Base-by-base conservation (phyloP, 2,329 filamentous ascomycete species). In the Ceratocystis alfenasii region DNA sequence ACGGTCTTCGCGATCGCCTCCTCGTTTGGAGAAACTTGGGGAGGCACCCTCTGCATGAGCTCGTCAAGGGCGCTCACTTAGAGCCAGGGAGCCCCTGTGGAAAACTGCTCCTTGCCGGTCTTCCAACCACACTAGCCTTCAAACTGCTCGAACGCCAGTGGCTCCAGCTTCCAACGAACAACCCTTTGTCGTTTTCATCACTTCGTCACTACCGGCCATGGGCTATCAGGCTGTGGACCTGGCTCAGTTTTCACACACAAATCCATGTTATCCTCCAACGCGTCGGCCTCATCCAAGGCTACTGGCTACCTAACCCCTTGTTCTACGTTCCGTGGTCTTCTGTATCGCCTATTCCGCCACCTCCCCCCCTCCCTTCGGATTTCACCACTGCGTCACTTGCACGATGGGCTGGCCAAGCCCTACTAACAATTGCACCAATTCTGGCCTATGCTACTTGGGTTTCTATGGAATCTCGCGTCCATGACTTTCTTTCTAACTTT, bases 321-420 rank as follows among this genome's bases (percentile, higher is more conserved):
- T 85, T 79, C 71, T 84, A 84, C 69, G 70, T 85, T 20, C 82
- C 83, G 0, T 84, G 83, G 61, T 79, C 80, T 12, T 70, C 74
- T 6, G 73, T 76, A 12, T 84, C 82, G 0, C 81, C 80, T 0
- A 78, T 83, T 33, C 71, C 75, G 1, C 72, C 78, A 0, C 72
- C 78, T 0, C 81, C 80, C 1, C 77, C 78, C 1, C 72, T 76
- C 0, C 75, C 76, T 0, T 68, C 73, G 3, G 75, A 76, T 2
- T 71, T 80, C 20, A 76, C 73, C 8, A 65, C 72, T 2, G 68
- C 72, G 3, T 77, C 77, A 15, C 55, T 83, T 3, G 65, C 75
- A 1, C 69, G 71, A 28, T 85, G 81, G 80, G 20, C 75, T 0
- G 77, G 77, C 2, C 72, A 74, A 0, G 69, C 77, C 4, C 74